Percentiles rank a stretch among this genome's conserved stretches.
These are phyloP conservation scores for Cochlearia excelsa DNA, from an alignment of 345 rosid genomes.

Conservation along the genomic window DNA sequence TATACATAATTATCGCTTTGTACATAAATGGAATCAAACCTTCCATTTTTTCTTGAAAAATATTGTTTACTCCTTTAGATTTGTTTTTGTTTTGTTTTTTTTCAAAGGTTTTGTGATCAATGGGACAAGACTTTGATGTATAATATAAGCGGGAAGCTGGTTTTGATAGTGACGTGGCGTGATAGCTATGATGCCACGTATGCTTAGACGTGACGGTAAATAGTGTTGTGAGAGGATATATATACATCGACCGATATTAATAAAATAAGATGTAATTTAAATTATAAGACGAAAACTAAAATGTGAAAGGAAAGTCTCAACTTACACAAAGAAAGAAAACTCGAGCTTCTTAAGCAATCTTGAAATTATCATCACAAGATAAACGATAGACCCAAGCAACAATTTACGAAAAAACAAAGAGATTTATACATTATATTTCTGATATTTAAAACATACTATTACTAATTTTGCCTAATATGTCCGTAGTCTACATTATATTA, in stretches of 20 bases:
- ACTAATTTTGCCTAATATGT: too few relatives aligned
- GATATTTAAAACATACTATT: too few relatives aligned
- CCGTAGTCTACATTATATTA: too few relatives aligned
- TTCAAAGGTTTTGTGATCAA: slow-evolving; percentile 20
- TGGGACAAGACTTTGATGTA: slow-evolving; percentile 16
- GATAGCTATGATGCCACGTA: slow-evolving; percentile 31
- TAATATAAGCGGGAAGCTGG: slow-evolving; percentile 23
- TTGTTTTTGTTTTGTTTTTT: slow-evolving; percentile 5
- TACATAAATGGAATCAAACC: slow-evolving; percentile 39
- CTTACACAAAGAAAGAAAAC: slow-evolving; percentile 20
- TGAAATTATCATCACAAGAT: not conserved
- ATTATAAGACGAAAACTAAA: not conserved
- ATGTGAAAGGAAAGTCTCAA: slow-evolving; percentile 37
- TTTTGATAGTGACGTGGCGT: slow-evolving; percentile 30
- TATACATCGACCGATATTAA: slow-evolving; percentile 9
- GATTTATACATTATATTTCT: too few relatives aligned
- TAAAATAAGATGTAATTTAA: not conserved
- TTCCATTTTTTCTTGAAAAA: slow-evolving; percentile 21
- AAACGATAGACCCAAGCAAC: not conserved
- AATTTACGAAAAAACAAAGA: too few relatives aligned
- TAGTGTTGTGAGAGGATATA: slow-evolving; percentile 19
- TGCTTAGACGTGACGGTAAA: slow-evolving; percentile 38
- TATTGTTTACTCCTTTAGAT: not conserved
- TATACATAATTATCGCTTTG: slow-evolving; percentile 35
- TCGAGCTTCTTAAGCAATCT: slow-evolving; percentile 19